Evolutionary conservation across 306 rosid species (phyloP).

Genomic region (Vigna radiata): DNA sequence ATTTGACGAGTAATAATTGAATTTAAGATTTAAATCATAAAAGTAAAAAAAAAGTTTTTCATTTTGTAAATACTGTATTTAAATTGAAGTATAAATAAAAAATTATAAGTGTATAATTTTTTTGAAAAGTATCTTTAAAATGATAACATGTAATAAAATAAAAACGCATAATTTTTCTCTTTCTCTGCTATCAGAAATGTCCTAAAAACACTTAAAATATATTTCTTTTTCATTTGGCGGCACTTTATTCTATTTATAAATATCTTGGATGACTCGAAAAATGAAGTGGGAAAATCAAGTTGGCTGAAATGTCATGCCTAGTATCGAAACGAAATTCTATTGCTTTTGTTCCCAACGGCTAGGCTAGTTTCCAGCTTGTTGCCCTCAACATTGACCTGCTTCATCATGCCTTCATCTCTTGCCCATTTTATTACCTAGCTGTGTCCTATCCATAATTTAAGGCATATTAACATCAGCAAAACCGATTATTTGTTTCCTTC

Average conservation of each 20-base stretch:
- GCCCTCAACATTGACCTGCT: constrained; percentile 29
- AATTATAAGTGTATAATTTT: no score
- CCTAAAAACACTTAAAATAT: not conserved
- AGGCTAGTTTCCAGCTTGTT: constrained; percentile 40
- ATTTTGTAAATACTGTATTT: no score
- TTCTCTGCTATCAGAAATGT: no score
- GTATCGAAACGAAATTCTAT: constrained; percentile 34
- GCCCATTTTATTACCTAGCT: constrained; percentile 41
- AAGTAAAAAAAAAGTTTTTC: no score
- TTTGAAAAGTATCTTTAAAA: no score
- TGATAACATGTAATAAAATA: no score
- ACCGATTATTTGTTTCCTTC: constrained; percentile 39
- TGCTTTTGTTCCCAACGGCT: constrained; percentile 11
- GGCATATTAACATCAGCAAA: constrained; percentile 34
- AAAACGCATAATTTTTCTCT: no score
- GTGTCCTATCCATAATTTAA: constrained; percentile 29
- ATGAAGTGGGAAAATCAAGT: constrained; percentile 2
- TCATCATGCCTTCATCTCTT: constrained; percentile 14
- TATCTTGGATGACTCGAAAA: not conserved
- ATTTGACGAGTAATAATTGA: no score
- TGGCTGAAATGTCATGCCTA: not conserved
- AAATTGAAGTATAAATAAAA: no score
- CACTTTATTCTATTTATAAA: constrained; percentile 6
- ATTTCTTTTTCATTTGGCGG: not conserved
- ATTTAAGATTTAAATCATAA: no score